Evolutionary conservation across 768 basidiomycete species (phyloP), one percentile per base, ranked within the genome.

Genomic region (Omphalotus guepiniiformis): DNA sequence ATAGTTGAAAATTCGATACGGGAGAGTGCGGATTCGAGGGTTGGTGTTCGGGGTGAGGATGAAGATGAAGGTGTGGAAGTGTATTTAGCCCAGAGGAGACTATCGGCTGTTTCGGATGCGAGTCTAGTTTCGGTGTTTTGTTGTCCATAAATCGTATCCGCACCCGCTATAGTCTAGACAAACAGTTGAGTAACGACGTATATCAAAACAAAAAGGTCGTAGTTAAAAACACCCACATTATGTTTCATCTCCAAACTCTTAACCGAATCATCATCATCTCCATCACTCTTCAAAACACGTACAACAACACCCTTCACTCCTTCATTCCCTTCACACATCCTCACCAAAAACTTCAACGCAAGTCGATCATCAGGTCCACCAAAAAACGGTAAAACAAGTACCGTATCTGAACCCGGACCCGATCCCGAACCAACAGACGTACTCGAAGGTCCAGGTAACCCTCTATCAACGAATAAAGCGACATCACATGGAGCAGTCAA

Each of bases 311-410:
- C 96, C 4, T 65, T 77, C 0, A 90, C 74, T 28, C 63, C 66
- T 0, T 76, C 61, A 51, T 85, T 83, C 26, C 46, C 46, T 19
- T 65, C 64, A 44, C 74, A 74, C 47, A 93, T 88, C 62, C 97
- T 94, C 27, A 89, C 79, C 3, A 91, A 79, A 57, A 98, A 81
- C 25, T 76, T 68, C 22, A 98, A 68, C 0, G 91, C 90, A 18
- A 92, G 72, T 1, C 96, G 81, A 61, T 97, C 95, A 61, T 99
- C 95, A 0, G 91, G 83, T 0, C 95, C 95, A 29, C 95, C 95
- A 61, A 92, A 88, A 79, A 95, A 97, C 0, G 94, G 89, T 34
- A 93, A 60, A 62, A 94, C 38, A 36, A 47, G 27, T 3, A 47
- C 81, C 23, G 97, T 58, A 53, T 89, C 88, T 50, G 85, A 72